These are phyloP conservation scores for Paramecium caudatum DNA, from an alignment of 73 alveolate genomes.

Conservation along the genomic window DNA sequence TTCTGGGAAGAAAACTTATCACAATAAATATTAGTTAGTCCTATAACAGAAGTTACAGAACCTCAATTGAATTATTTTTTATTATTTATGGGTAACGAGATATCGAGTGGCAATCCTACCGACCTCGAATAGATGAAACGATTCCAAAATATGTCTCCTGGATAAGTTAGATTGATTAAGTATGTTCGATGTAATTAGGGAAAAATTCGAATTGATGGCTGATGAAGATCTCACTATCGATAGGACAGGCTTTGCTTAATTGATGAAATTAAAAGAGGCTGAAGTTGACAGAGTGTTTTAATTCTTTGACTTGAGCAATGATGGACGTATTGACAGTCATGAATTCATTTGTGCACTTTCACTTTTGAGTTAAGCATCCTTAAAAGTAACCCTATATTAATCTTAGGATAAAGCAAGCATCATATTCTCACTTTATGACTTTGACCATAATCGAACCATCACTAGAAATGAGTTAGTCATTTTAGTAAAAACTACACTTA, in stretches of 20 bases:
- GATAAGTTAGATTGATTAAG: conserved; percentile 75
- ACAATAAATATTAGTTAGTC: conserved; percentile 35
- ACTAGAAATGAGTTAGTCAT: conserved; percentile 94
- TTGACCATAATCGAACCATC: conserved; percentile 92
- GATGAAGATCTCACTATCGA: conserved; percentile 77
- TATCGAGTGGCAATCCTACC: conserved; percentile 68
- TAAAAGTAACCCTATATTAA: not conserved
- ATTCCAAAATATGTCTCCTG: conserved; percentile 72
- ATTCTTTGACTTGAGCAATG: conserved; percentile 58
- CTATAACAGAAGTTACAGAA: conserved; percentile 23
- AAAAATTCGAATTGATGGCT: conserved; percentile 76
- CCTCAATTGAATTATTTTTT: conserved; percentile 25
- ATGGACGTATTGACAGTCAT: conserved; percentile 72
- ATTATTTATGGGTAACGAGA: conserved; percentile 72
- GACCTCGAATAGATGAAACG: conserved; percentile 74
- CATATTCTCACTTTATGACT: conserved; percentile 89
- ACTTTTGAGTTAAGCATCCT: conserved; percentile 36
- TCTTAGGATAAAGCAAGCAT: conserved; percentile 83
- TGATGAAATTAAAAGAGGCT: conserved; percentile 70
- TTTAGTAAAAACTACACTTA: conserved; percentile 88
- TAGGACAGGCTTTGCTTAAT: conserved; percentile 64
- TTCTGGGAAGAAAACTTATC: not conserved
- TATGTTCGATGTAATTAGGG: conserved; percentile 38
- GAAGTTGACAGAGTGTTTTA: conserved; percentile 72
- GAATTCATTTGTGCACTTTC: conserved; percentile 74